phyloP scores from a whole-genome alignment of 2,329 filamentous ascomycete genomes.

The Penicillium frequentans region DNA sequence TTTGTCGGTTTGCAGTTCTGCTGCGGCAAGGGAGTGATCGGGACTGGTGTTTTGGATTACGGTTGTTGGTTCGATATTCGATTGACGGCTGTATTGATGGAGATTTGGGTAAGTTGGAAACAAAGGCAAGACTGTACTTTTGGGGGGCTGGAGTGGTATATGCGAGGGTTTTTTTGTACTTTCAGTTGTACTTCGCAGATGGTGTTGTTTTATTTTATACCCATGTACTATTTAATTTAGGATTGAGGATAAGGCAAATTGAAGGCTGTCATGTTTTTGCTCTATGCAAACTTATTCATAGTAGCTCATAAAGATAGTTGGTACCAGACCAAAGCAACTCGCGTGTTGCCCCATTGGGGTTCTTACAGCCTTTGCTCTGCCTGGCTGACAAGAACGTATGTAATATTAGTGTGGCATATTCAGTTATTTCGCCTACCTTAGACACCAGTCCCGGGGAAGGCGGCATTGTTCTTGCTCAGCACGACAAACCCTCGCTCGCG shows the following conservation, averaged over 20 bases:
- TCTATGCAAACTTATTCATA: background rate
- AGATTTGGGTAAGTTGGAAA: background rate
- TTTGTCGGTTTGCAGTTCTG: slow-evolving; percentile 20
- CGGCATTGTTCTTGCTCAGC: slow-evolving; percentile 78
- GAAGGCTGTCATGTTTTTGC: background rate
- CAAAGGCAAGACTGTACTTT: background rate
- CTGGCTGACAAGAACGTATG: background rate
- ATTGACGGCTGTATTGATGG: background rate
- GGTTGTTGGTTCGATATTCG: background rate
- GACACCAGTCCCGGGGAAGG: slow-evolving; percentile 86
- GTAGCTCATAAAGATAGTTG: slow-evolving; percentile 1
- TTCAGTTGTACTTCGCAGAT: background rate
- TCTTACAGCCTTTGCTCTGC: background rate
- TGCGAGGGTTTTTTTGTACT: background rate
- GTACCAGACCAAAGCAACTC: background rate
- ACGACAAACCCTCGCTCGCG: slow-evolving; percentile 88
- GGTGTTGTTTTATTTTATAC: background rate
- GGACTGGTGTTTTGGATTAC: background rate
- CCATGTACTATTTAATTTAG: background rate
- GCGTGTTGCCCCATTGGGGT: background rate
- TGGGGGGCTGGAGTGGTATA: background rate
- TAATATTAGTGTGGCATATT: background rate
- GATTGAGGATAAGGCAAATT: background rate
- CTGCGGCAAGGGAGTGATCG: background rate
- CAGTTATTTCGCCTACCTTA: slow-evolving; percentile 30